Conservation (phyloP, 108 stramenopile genomes). For the Cylindrotheca closterium region DNA sequence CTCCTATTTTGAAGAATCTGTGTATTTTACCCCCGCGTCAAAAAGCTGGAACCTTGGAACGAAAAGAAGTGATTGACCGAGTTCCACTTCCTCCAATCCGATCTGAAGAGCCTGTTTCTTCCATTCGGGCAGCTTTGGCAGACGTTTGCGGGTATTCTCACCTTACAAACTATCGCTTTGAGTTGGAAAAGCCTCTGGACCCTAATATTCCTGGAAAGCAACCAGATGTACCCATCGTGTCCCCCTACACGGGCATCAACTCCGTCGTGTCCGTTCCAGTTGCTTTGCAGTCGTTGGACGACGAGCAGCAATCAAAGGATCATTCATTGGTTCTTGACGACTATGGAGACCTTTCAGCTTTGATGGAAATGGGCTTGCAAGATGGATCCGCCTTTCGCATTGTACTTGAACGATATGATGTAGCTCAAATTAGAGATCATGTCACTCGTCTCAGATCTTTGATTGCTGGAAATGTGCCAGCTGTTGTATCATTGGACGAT, state of each 20-base stretch:
- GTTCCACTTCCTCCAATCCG: constrained; percentile 79
- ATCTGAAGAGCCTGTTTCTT: constrained; percentile 70
- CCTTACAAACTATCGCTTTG: constrained; percentile 76
- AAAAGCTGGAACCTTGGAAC: constrained; percentile 14
- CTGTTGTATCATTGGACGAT: constrained; percentile 33
- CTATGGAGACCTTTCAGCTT: constrained; percentile 63
- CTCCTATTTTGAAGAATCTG: constrained; percentile 48
- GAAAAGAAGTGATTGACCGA: constrained; percentile 15
- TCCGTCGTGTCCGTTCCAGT: constrained; percentile 63
- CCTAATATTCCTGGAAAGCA: not conserved
- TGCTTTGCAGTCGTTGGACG: constrained; percentile 45
- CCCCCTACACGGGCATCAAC: constrained; percentile 55
- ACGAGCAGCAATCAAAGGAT: constrained; percentile 6
- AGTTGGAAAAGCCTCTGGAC: constrained; percentile 34
- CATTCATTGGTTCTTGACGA: constrained; percentile 56
- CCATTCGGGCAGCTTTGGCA: constrained; percentile 60
- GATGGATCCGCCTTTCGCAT: constrained; percentile 65
- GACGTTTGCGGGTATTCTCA: constrained; percentile 76
- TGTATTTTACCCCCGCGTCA: constrained; percentile 73
- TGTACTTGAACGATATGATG: constrained; percentile 77
- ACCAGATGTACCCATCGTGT: constrained; percentile 22
- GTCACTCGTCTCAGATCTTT: constrained; percentile 51
- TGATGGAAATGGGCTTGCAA: constrained; percentile 36
- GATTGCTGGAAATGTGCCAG: constrained; percentile 76
- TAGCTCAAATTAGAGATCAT: constrained; percentile 66